Evolutionary conservation across 2,329 filamentous ascomycete species (phyloP).

Genomic region (Colletotrichum sublineola): DNA sequence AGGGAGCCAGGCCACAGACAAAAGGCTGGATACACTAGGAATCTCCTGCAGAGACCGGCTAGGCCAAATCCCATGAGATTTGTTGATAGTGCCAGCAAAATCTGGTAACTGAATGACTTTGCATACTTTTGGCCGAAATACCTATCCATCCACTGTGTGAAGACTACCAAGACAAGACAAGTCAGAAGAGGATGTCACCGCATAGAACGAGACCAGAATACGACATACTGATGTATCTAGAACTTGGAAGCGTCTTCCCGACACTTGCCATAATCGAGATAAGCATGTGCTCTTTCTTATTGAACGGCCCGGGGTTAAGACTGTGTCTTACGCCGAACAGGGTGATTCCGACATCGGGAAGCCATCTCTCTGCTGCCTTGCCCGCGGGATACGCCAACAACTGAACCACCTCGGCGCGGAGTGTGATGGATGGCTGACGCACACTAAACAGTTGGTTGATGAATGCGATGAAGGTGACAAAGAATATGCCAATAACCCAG

Average conservation of each 20-base stretch:
- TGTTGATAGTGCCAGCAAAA: constrained; percentile 60
- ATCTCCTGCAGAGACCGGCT: constrained; percentile 60
- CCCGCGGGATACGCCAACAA: constrained; percentile 56
- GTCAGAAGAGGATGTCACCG: not conserved
- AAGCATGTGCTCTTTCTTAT: constrained; percentile 67
- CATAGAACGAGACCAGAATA: rapidly evolving
- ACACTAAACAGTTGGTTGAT: constrained; percentile 59
- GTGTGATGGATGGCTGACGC: constrained; percentile 55
- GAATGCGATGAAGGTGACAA: constrained; percentile 49
- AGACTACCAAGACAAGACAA: constrained; percentile 55
- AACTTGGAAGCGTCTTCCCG: constrained; percentile 58
- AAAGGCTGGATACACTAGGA: constrained; percentile 62
- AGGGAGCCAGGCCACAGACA: constrained; percentile 66
- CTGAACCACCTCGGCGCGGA: constrained; percentile 57
- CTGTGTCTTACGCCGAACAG: constrained; percentile 54
- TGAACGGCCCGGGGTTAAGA: constrained; percentile 65
- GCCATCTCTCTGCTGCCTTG: constrained; percentile 49
- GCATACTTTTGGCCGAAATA: constrained; percentile 62
- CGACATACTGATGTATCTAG: constrained; percentile 54
- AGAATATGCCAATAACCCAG: constrained; percentile 55
- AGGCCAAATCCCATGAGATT: constrained; percentile 67
- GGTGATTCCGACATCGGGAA: constrained; percentile 52
- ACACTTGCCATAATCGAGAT: constrained; percentile 71
- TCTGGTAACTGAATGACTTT: constrained; percentile 59
- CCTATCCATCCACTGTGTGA: constrained; percentile 57